Evolutionary conservation across 371 early-diverging fungal species (phyloP).

Genomic region (Capniomyces stellatus): DNA sequence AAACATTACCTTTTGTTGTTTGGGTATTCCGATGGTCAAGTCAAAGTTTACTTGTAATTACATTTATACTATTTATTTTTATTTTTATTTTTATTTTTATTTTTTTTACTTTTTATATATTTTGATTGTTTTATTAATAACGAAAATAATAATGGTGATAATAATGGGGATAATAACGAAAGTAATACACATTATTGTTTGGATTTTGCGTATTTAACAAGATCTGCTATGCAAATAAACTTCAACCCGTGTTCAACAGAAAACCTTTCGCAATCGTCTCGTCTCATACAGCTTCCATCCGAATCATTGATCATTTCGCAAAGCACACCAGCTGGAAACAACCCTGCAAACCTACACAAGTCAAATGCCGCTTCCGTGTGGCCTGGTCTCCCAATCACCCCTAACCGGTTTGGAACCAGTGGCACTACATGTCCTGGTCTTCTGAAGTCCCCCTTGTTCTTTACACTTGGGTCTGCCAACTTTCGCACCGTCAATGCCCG

Average conservation of each 20-base stretch:
- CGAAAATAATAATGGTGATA: too few relatives aligned
- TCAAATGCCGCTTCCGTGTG: constrained; percentile 93
- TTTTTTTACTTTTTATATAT: too few relatives aligned
- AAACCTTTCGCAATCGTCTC: constrained; percentile 77
- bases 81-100: too few relatives aligned
- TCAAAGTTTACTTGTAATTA: too few relatives aligned
- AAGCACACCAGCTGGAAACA: constrained; percentile 71
- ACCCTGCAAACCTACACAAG: constrained; percentile 62
- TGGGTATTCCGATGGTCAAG: too few relatives aligned
- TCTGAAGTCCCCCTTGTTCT: constrained; percentile 47
- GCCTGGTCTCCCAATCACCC: constrained; percentile 65
- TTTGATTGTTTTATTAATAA: too few relatives aligned
- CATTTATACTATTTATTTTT: too few relatives aligned
- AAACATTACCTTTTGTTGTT: too few relatives aligned
- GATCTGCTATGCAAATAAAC: constrained; percentile 73
- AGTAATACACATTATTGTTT: constrained; percentile 1
- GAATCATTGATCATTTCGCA: constrained; percentile 82
- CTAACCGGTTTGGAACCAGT: constrained; percentile 57
- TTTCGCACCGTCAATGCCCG: constrained; percentile 60
- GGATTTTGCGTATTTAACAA: constrained; percentile 42
- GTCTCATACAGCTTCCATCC: constrained; percentile 84
- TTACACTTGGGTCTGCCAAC: constrained; percentile 48
- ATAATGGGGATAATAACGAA: too few relatives aligned
- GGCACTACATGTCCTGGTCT: constrained; percentile 93
- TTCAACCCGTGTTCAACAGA: constrained; percentile 61